phyloP scores from a whole-genome alignment of 495 filamentous ascomycete species.

The Penicillium soppii region DNA sequence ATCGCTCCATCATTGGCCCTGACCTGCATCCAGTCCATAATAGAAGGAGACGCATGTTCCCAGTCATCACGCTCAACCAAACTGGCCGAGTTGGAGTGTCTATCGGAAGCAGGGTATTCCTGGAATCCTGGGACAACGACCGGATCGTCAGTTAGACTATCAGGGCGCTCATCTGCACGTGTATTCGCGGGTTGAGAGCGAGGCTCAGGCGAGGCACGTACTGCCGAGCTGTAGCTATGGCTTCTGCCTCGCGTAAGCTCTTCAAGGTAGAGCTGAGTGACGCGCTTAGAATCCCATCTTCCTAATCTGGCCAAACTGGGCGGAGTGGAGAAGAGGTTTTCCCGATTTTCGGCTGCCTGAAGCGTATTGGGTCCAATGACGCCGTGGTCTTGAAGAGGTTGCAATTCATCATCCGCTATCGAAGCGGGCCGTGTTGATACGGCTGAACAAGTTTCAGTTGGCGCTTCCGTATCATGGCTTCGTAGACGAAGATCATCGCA shows the following conservation, averaged over 20 bases:
- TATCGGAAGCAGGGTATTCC: slow-evolving; percentile 19
- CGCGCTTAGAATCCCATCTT: slow-evolving; percentile 53
- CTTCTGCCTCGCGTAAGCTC: slow-evolving; percentile 44
- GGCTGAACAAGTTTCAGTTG: slow-evolving; percentile 35
- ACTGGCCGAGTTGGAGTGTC: slow-evolving; percentile 38
- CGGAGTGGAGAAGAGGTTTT: slow-evolving; percentile 22
- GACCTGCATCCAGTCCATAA: slow-evolving; percentile 54
- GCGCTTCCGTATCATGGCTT: slow-evolving; percentile 23
- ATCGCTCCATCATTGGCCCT: slow-evolving; percentile 39
- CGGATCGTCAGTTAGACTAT: slow-evolving; percentile 38
- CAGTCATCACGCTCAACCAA: slow-evolving; percentile 50
- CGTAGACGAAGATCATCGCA: slow-evolving; percentile 25
- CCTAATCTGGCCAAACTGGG: slow-evolving; percentile 51
- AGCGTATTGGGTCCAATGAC: slow-evolving; percentile 19
- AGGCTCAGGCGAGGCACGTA: slow-evolving; percentile 20
- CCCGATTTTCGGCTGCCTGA: neutral
- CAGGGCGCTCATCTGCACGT: slow-evolving; percentile 15
- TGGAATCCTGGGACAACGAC: slow-evolving; percentile 33
- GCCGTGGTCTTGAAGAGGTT: slow-evolving; percentile 21
- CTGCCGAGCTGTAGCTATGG: slow-evolving; percentile 16
- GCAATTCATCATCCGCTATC: slow-evolving; percentile 15
- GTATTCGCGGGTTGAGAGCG: slow-evolving; percentile 6
- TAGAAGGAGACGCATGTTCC: slow-evolving; percentile 56
- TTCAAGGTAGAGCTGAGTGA: slow-evolving; percentile 54
- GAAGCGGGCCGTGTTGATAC: slow-evolving; percentile 33